phyloP scores from a whole-genome alignment of 2,329 filamentous ascomycete species.

The Ambrosiella beaveri region DNA sequence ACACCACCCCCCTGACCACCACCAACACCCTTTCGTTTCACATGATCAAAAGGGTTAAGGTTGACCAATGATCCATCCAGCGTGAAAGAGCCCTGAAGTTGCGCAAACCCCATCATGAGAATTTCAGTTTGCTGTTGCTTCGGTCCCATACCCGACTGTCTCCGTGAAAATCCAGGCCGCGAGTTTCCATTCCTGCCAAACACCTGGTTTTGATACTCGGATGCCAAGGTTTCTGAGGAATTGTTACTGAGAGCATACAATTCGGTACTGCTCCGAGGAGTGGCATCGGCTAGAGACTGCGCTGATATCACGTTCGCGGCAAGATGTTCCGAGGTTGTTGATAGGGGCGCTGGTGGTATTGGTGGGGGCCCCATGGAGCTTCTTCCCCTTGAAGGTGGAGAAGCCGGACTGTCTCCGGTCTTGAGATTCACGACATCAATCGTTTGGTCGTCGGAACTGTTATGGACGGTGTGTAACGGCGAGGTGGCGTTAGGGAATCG shows the following conservation, averaged over 20 bases:
- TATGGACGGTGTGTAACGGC: slow-evolving; percentile 21
- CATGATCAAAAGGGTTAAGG: slow-evolving; percentile 78
- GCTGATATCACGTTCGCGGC: slow-evolving; percentile 58
- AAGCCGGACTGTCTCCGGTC: not conserved
- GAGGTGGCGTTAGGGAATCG: slow-evolving; percentile 35
- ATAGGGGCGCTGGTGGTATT: not conserved
- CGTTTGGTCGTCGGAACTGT: slow-evolving; percentile 15
- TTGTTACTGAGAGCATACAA: slow-evolving; percentile 93
- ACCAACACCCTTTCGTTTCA: slow-evolving; percentile 84
- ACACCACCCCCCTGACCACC: slow-evolving; percentile 77
- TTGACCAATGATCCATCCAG: slow-evolving; percentile 85
- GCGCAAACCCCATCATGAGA: slow-evolving; percentile 95
- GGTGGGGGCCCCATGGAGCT: slow-evolving; percentile 1
- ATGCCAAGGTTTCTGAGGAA: slow-evolving; percentile 81
- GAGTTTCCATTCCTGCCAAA: slow-evolving; percentile 16
- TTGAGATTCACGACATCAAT: slow-evolving; percentile 26
- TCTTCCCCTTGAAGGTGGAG: not conserved
- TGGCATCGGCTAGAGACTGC: slow-evolving; percentile 34
- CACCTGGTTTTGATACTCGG: slow-evolving; percentile 56
- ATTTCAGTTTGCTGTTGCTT: slow-evolving; percentile 45
- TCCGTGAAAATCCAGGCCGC: slow-evolving; percentile 29
- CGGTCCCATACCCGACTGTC: slow-evolving; percentile 27
- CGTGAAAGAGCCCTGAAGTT: slow-evolving; percentile 80
- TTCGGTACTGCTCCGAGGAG: slow-evolving; percentile 79
- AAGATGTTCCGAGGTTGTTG: slow-evolving; percentile 28